Evolutionary conservation across 1,284 basidiomycete species (phyloP).

Genomic region (Coniophora puteana): DNA sequence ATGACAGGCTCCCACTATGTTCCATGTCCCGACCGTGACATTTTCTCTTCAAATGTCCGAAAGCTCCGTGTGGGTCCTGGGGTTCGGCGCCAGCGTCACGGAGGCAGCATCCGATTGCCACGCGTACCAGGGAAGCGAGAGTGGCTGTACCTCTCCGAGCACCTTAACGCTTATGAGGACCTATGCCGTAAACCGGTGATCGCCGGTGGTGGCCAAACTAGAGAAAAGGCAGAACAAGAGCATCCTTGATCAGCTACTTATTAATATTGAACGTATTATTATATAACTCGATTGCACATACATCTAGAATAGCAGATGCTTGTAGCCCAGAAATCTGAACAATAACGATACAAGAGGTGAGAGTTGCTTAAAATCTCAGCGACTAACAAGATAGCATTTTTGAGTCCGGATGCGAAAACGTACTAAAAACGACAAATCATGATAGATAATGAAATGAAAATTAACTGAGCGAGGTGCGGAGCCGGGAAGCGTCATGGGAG

Average conservation of each 20-base stretch:
- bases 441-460: conserved; percentile 17
- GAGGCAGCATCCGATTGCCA: no score
- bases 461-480: conserved; percentile 13
- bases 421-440: conserved; percentile 19
- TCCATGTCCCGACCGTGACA: no score
- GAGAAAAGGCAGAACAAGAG: conserved; percentile 14
- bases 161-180: conserved; percentile 31
- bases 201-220: no score
- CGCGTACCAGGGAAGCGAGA: no score
- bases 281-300: no score
- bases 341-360: conserved; percentile 29
- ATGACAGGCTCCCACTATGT: no score
- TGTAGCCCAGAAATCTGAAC: conserved; percentile 17
- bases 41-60: no score
- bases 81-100: no score
- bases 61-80: no score
- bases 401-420: conserved; percentile 19
- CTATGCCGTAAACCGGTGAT: conserved; percentile 9
- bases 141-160: conserved; percentile 25
- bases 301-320: conserved; percentile 29
- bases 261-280: no score
- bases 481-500: conserved; percentile 26
- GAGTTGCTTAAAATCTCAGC: conserved; percentile 20
- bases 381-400: conserved; percentile 15
- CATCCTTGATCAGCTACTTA: conserved; percentile 29